Evolutionary conservation across 495 filamentous ascomycete species (phyloP).

Genomic region (Neurospora intermedia): DNA sequence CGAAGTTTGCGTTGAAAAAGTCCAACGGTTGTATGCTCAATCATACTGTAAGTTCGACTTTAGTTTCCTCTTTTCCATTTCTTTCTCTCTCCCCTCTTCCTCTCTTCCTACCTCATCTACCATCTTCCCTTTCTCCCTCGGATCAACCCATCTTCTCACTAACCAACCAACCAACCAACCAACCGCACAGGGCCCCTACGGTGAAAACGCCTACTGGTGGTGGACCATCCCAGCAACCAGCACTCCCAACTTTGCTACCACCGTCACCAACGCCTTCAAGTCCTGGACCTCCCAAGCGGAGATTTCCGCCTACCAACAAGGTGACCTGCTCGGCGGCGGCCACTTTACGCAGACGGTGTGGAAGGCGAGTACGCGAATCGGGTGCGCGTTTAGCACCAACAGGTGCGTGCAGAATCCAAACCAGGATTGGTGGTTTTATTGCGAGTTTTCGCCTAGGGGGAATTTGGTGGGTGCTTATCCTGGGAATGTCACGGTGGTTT

Average conservation of each 20-base stretch:
- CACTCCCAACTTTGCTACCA: slow-evolving; percentile 4
- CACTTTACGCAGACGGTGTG: slow-evolving; percentile 20
- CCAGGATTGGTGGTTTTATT: slow-evolving; percentile 17
- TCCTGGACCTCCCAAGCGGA: slow-evolving; percentile 7
- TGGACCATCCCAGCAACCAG: slow-evolving; percentile 1
- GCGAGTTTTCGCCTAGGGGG: slow-evolving; percentile 11
- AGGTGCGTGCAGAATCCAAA: slow-evolving; percentile 9
- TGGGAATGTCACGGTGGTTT: slow-evolving; percentile 7
- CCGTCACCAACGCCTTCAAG: slow-evolving; percentile 5
- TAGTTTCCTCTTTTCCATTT: not conserved
- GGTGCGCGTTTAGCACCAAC: slow-evolving; percentile 14
- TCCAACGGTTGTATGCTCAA: slow-evolving; percentile 12
- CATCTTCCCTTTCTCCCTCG: no score
- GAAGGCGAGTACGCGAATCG: slow-evolving; percentile 12
- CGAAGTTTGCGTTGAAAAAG: slow-evolving; percentile 6
- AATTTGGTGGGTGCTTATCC: slow-evolving; percentile 7
- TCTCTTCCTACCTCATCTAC: not conserved
- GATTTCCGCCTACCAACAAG: slow-evolving; percentile 5
- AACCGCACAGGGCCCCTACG: slow-evolving; percentile 10
- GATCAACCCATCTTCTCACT: no score
- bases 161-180: not conserved
- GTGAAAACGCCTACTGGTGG: slow-evolving; percentile 15
- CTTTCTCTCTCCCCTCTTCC: not conserved
- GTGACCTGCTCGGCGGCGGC: slow-evolving; percentile 3
- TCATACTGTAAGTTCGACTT: slow-evolving; percentile 4